Evolutionary conservation across 75 land plant genomes (phyloP).

Genomic region (Cupressus sempervirens): DNA sequence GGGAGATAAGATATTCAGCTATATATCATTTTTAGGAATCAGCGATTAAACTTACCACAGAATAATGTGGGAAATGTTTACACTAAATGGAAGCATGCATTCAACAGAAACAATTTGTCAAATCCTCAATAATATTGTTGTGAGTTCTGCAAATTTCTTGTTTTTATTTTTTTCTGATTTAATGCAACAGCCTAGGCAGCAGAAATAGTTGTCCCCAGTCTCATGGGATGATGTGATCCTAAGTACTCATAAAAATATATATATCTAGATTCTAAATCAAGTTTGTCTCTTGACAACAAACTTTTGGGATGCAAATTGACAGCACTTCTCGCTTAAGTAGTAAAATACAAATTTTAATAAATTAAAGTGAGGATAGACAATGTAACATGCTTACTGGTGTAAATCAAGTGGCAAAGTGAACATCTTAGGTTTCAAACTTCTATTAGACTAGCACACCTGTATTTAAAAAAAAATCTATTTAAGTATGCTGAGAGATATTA

Average conservation of each 20-base stretch:
- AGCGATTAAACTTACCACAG: neutral
- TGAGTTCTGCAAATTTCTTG: neutral
- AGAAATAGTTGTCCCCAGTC: neutral
- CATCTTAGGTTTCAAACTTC: neutral
- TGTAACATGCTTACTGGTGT: neutral
- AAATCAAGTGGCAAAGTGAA: neutral
- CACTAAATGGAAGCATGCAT: neutral
- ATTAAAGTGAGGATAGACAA: neutral
- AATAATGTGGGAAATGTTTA: neutral
- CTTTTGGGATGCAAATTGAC: slow-evolving; percentile 6
- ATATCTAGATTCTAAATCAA: neutral
- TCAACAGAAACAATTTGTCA: neutral
- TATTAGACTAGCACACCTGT: neutral
- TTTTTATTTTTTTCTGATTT: neutral
- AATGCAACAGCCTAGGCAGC: neutral
- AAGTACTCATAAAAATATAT: neutral
- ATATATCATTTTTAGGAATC: neutral
- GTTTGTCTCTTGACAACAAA: neutral
- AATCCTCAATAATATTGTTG: neutral
- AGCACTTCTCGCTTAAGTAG: slow-evolving; percentile 15
- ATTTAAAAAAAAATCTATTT: too few species aligned
- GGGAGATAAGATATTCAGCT: neutral
- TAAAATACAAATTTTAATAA: neutral
- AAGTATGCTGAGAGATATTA: too few species aligned
- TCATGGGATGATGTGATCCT: neutral